phyloP scores from a whole-genome alignment of 257 asterid genomes.

The Solanum peruvianum region DNA sequence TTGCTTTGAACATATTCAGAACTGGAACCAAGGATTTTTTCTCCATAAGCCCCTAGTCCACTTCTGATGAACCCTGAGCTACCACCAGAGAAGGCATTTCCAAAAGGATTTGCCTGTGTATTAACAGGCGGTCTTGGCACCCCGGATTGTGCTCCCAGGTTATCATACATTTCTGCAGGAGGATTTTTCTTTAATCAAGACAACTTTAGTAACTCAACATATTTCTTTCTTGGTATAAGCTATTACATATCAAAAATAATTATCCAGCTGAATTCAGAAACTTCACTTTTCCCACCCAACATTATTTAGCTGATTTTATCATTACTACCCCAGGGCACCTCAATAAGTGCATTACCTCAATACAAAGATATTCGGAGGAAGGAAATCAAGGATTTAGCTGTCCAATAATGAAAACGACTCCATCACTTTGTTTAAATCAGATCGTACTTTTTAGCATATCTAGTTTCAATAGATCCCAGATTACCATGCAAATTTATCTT shows the following conservation, averaged over 20 bases:
- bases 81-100: conserved; percentile 3
- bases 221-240: not conserved
- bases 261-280: not conserved
- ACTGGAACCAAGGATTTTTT: conserved; percentile 9
- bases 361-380: not conserved
- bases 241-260: not conserved
- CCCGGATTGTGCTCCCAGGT: not conserved
- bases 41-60: conserved; percentile 8
- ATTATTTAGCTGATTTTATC: not conserved
- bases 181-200: not conserved
- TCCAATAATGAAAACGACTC: not conserved
- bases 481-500: not conserved
- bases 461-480: not conserved
- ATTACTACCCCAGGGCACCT: not conserved
- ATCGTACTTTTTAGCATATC: not conserved
- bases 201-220: not conserved
- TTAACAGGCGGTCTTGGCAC: not conserved
- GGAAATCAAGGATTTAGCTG: not conserved
- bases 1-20: conserved; percentile 11
- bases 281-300: not conserved
- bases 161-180: conserved; percentile 2
- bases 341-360: not conserved
- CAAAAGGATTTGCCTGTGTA: not conserved
- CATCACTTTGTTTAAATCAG: not conserved
- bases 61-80: conserved; percentile 2